Percentiles rank a stretch among this genome's conserved stretches.
Conservation (phyloP, 805 yeast genomes). For the Metschnikowia kofuensis region DNA sequence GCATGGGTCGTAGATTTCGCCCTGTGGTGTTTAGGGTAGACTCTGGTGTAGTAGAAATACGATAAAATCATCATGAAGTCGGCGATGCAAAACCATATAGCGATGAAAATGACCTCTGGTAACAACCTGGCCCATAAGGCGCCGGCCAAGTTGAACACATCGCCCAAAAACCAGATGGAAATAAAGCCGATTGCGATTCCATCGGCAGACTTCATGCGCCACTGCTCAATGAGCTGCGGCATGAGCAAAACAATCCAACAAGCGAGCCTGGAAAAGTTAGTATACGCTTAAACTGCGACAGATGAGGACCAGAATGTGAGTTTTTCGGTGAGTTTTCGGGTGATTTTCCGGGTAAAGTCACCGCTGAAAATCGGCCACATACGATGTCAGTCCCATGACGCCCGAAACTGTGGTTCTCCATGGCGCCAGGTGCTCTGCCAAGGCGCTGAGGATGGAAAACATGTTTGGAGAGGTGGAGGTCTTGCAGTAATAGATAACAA, state of each 20-base stretch:
- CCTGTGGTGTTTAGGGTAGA: conserved; percentile 40
- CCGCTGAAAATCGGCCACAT: conserved; percentile 18
- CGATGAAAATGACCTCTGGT: conserved; percentile 67
- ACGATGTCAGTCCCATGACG: conserved; percentile 63
- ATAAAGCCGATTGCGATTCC: conserved; percentile 72
- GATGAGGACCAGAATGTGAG: too few species aligned
- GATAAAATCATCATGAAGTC: conserved; percentile 58
- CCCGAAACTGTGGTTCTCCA: conserved; percentile 52
- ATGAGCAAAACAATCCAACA: conserved; percentile 76
- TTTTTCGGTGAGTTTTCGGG: not conserved
- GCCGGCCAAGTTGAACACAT: conserved; percentile 63
- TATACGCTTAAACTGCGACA: too few species aligned
- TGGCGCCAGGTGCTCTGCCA: conserved; percentile 10
- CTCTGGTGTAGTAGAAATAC: conserved; percentile 53
- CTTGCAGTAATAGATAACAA: not conserved
- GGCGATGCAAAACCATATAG: conserved; percentile 74
- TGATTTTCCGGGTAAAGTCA: not conserved
- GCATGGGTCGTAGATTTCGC: conserved; percentile 1
- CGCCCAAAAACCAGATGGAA: conserved; percentile 70
- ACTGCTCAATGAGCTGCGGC: conserved; percentile 79
- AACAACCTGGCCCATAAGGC: conserved; percentile 66
- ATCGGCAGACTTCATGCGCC: conserved; percentile 71
- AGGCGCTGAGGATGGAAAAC: conserved; percentile 4
- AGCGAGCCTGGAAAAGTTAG: conserved; percentile 45
- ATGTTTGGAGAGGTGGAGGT: not conserved